These are phyloP conservation scores for Leccinum boreale DNA, from an alignment of 768 basidiomycete genomes.

Conservation along the genomic window DNA sequence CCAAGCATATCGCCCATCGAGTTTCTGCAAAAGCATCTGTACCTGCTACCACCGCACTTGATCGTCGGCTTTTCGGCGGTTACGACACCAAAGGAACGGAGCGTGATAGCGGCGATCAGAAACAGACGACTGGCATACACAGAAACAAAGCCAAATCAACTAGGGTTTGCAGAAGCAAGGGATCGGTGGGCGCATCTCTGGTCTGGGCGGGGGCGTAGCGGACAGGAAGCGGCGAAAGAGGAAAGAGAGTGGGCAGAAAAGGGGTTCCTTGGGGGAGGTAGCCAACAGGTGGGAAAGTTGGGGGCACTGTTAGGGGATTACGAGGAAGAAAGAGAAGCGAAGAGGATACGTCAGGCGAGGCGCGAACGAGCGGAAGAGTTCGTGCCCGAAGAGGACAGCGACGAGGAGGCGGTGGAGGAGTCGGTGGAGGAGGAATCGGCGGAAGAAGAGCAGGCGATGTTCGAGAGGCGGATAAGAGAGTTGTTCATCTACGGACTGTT, in stretches of 20 bases:
- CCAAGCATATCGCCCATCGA: constrained; percentile 55
- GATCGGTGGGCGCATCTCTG: constrained; percentile 67
- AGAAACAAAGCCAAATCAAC: constrained; percentile 50
- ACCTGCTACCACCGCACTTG: constrained; percentile 66
- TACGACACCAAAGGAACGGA: constrained; percentile 62
- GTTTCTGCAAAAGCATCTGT: constrained; percentile 60
- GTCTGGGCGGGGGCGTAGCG: constrained; percentile 51
- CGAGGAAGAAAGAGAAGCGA: constrained; percentile 75
- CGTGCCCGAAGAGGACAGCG: constrained; percentile 58
- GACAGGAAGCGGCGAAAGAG: constrained; percentile 54
- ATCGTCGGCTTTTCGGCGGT: constrained; percentile 39
- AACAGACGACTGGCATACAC: constrained; percentile 71
- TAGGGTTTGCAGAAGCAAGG: constrained; percentile 51
- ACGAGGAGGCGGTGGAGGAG: constrained; percentile 38
- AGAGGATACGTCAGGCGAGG: constrained; percentile 50
- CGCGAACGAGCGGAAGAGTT: constrained; percentile 42
- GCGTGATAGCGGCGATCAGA: constrained; percentile 58
- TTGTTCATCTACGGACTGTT: constrained; percentile 73
- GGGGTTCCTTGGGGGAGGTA: constrained; percentile 54
- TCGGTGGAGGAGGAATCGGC: constrained; percentile 39
- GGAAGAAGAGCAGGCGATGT: constrained; percentile 47
- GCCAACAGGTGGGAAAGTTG: constrained; percentile 66
- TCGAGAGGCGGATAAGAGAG: constrained; percentile 63
- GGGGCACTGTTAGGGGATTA: constrained; percentile 64
- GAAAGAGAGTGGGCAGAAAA: constrained; percentile 68